Base-by-base conservation (phyloP, 371 early-diverging fungal species). In the Zopfochytrium polystomum region DNA sequence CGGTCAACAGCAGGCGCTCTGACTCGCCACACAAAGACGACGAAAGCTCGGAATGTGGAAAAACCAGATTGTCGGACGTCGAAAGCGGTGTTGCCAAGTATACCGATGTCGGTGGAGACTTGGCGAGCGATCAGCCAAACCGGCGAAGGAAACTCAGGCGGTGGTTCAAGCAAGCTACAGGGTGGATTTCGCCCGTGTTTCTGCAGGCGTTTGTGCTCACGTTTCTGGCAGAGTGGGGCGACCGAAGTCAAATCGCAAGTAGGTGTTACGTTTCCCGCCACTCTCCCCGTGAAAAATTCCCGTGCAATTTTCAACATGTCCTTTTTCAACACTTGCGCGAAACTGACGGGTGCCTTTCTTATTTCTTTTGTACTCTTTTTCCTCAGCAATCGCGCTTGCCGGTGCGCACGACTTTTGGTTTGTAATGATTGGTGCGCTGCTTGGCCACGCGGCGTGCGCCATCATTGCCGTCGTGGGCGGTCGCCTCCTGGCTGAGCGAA, bases 151-250 rank as follows among this genome's bases (percentile, higher is more conserved):
- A n/a, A n/a, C n/a, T n/a, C n/a, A n/a, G n/a, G n/a, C n/a, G n/a
- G n/a, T n/a, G n/a, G n/a, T n/a, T n/a, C n/a, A n/a, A n/a, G n/a
- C n/a, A n/a, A n/a, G n/a, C n/a, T n/a, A n/a, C n/a, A n/a, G n/a
- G n/a, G n/a, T n/a, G n/a, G n/a, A n/a, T 95, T 55, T 90, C 95
- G 25, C 95, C 98, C 1, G 81, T 92, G 26, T 95, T 92, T 80
- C 87, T 96, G 9, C 90, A 98, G 74, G 89, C 92, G 0, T 96
- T 96, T 80, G 83, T 91, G 30, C 75, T 98, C 68, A 94, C 93
- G 43, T 96, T 98, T 58, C 66, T 98, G 63, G 98, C 95, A 44
- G 98, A 98, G 70, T 96, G 97, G 97, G 96, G 96, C 9, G 97
- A 96, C 73, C 85, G 96, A 29, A 92, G 92, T 50, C 95, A 96